Conservation (phyloP, 2,329 filamentous ascomycete genomes). For the Sclerotinia subarctica region DNA sequence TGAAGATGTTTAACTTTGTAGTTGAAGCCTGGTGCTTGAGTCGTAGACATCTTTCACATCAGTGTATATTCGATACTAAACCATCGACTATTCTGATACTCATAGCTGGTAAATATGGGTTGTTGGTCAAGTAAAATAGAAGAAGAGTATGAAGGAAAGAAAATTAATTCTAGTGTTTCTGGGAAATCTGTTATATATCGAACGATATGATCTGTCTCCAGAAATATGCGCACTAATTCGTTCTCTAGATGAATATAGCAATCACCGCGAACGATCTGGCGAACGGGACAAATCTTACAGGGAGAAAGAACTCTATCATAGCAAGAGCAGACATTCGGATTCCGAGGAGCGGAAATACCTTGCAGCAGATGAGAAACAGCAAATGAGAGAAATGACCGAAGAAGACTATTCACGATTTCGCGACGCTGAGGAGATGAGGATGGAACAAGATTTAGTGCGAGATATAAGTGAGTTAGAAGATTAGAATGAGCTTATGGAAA, state of each 20-base stretch:
- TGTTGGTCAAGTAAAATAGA: constrained; percentile 2
- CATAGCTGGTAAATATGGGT: not conserved
- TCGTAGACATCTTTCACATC: not conserved
- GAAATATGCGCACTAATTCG: not conserved
- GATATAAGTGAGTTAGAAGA: constrained; percentile 12
- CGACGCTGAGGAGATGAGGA: not conserved
- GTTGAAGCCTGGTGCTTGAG: not conserved
- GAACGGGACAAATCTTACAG: not conserved
- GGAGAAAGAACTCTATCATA: not conserved
- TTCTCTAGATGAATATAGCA: not conserved
- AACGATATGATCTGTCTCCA: not conserved
- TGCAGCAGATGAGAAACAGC: not conserved
- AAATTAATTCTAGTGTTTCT: not conserved
- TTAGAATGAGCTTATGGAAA: constrained; percentile 8
- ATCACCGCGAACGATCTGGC: not conserved
- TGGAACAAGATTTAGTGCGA: not conserved
- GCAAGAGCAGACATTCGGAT: not conserved
- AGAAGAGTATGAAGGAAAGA: not conserved
- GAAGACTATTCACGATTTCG: not conserved
- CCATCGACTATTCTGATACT: not conserved
- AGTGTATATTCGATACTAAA: not conserved
- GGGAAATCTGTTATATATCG: not conserved
- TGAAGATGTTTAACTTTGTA: not conserved
- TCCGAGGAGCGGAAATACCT: not conserved
- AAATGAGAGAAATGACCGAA: constrained; percentile 10